Conservation (phyloP, 192 early-diverging fungal genomes). For the Allomyces arbusculus region DNA sequence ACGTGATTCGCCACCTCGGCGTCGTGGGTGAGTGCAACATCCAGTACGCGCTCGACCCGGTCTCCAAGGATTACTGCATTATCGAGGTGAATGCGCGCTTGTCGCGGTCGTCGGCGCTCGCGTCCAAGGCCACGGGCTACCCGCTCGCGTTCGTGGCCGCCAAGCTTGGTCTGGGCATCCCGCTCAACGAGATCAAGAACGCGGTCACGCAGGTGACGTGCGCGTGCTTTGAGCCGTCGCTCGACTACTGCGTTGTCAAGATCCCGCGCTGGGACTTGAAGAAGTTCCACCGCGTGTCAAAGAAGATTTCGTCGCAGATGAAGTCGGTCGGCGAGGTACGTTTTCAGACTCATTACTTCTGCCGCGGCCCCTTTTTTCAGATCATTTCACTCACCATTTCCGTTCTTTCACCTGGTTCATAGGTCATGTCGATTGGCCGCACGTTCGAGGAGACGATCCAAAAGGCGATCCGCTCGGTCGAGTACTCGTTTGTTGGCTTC, state of each 20-base stretch:
- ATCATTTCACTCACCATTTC: too few relatives aligned
- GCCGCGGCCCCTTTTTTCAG: too few relatives aligned
- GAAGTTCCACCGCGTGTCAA: slow-evolving; percentile 88
- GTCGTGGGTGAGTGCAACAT: slow-evolving; percentile 99
- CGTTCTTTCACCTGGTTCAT: too few relatives aligned
- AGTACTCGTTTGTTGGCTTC: slow-evolving; percentile 71
- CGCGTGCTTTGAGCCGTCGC: slow-evolving; percentile 90
- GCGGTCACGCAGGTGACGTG: slow-evolving; percentile 85
- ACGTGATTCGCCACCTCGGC: slow-evolving; percentile 89
- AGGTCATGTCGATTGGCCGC: slow-evolving; percentile 87
- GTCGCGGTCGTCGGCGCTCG: slow-evolving; percentile 76
- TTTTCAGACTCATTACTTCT: too few relatives aligned
- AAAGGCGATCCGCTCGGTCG: slow-evolving; percentile 83
- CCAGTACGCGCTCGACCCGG: slow-evolving; percentile 92
- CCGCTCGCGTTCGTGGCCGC: slow-evolving; percentile 96
- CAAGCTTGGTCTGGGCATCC: slow-evolving; percentile 81
- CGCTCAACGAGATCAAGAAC: slow-evolving; percentile 85
- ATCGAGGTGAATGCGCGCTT: slow-evolving; percentile 98
- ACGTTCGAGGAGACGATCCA: slow-evolving; percentile 96
- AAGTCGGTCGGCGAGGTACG: slow-evolving; percentile 75
- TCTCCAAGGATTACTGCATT: slow-evolving; percentile 86
- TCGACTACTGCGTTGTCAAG: slow-evolving; percentile 80
- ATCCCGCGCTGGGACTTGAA: slow-evolving; percentile 83
- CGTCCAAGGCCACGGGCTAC: slow-evolving; percentile 95
- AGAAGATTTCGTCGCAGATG: slow-evolving; percentile 77